phyloP scores from a whole-genome alignment of 371 early-diverging fungal genomes.

The Syncephalis fuscata region DNA sequence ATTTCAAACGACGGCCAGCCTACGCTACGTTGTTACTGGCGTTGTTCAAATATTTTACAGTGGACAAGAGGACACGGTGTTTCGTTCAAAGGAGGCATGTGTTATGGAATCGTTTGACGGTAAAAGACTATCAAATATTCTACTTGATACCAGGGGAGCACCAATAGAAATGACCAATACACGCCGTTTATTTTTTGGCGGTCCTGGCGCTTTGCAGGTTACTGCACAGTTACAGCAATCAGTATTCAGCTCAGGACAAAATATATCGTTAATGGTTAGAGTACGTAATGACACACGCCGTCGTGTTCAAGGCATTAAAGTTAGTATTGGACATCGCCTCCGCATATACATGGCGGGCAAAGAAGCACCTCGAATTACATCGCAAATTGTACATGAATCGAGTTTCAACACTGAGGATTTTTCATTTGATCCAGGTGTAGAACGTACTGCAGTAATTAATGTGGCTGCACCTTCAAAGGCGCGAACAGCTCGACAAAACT shows the following conservation, averaged over 20 bases:
- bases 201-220: slow-evolving; percentile 19
- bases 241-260: slow-evolving; percentile 23
- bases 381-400: slow-evolving; percentile 20
- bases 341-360: slow-evolving; percentile 21
- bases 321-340: slow-evolving; percentile 22
- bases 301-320: slow-evolving; percentile 33
- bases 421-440: slow-evolving; percentile 32
- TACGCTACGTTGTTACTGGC: slow-evolving; percentile 32
- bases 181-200: slow-evolving; percentile 24
- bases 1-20: slow-evolving; percentile 22
- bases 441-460: slow-evolving; percentile 21
- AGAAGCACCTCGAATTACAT: slow-evolving; percentile 17
- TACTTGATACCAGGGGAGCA: slow-evolving; percentile 13
- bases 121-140: slow-evolving; percentile 15
- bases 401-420: slow-evolving; percentile 27
- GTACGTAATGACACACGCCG: slow-evolving; percentile 26
- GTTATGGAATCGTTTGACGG: slow-evolving; percentile 18
- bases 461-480: slow-evolving; percentile 19
- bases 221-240: slow-evolving; percentile 19
- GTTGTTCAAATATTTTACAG: slow-evolving; percentile 25
- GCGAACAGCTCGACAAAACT: background rate
- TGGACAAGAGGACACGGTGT: slow-evolving; percentile 20
- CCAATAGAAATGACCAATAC: slow-evolving; percentile 17
- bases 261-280: slow-evolving; percentile 24
- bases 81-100: slow-evolving; percentile 27